Evolutionary conservation across 805 yeast genomes (phyloP), one percentile per base, ranked within the genome.

Genomic region (Candida chilensis): DNA sequence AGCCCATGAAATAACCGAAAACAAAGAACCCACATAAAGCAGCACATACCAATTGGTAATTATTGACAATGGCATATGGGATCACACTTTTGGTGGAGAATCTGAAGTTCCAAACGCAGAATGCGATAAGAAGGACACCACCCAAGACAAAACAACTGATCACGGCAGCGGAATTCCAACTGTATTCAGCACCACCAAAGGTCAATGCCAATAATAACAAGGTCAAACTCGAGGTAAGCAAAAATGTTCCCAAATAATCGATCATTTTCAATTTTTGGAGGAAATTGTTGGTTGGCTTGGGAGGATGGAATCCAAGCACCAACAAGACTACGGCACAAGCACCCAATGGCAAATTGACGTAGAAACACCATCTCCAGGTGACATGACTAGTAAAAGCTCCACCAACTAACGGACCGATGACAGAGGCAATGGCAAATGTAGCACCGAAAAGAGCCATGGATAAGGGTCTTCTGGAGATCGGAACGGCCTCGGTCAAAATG

Each of bases 361-460:
- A 81, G 46, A 78, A 81, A 42, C 84, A 74, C 85, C 87, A 78
- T 42, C 87, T 60, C 87, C 87, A 80, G n/a, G 71, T 54, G 4
- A 64, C 72, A 30, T 66, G 54, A 2, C 71, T 52, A 2, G 82
- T 64, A 33, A 80, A 68, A 0, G 74, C 77, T 18, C 86, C 86
- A 10, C 85, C 86, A 16, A 78, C 45, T 24, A 76, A 54, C 0
- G 87, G 86, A 1, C 86, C 86, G 15, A 63, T 38, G 6, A 71
- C 74, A 6, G 71, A 60, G 0, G 79, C 67, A 2, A 68, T 50
- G 0, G 71, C 66, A 41, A 64, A 74, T 0, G 66, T 60, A 5
- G 58, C 47, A 1, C 67, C 64, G 18, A 64, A 42, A 4, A 55
- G 35, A 5, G 62, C 48, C 47, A 64, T 52, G 5, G 63, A 45